Evolutionary conservation across 345 rosid species (phyloP).

Genomic region (Rhizophora mangle): DNA sequence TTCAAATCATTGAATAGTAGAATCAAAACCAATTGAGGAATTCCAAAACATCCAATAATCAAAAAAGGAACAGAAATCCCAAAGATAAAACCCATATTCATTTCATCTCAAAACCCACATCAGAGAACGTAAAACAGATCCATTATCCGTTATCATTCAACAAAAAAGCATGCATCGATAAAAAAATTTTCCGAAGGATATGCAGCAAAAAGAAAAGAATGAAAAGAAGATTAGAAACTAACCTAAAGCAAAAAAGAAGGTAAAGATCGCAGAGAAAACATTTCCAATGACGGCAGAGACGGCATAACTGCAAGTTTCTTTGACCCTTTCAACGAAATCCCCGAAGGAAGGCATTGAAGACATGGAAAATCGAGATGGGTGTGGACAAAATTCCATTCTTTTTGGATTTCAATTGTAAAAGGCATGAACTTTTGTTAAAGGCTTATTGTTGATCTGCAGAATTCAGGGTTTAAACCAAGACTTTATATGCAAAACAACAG

Average conservation of each 20-base stretch:
- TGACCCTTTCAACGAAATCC: conserved; percentile 56
- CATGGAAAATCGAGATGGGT: conserved; percentile 48
- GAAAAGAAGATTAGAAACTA: conserved; percentile 17
- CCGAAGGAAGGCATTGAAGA: conserved; percentile 43
- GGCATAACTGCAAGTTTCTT: conserved; percentile 58
- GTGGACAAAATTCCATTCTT: conserved; percentile 56
- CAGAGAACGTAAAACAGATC: conserved; percentile 13
- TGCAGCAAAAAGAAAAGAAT: neutral
- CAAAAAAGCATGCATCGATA: neutral
- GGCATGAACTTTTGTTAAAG: neutral
- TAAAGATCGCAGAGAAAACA: conserved; percentile 85
- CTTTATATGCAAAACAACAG: conserved; percentile 8
- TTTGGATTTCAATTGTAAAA: neutral
- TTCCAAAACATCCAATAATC: neutral
- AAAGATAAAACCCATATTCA: conserved; percentile 5
- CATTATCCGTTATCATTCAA: conserved; percentile 13
- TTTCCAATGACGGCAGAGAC: conserved; percentile 76
- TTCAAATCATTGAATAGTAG: neutral
- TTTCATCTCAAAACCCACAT: conserved; percentile 8
- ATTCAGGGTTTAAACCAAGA: conserved; percentile 18
- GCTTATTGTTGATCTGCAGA: conserved; percentile 18
- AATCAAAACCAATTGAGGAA: neutral
- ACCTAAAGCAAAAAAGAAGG: conserved; percentile 97
- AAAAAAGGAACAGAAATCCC: neutral
- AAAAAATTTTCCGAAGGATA: conserved; percentile 3